Base-by-base conservation (phyloP, 2,329 filamentous ascomycete species). In the Cercospora janseana region DNA sequence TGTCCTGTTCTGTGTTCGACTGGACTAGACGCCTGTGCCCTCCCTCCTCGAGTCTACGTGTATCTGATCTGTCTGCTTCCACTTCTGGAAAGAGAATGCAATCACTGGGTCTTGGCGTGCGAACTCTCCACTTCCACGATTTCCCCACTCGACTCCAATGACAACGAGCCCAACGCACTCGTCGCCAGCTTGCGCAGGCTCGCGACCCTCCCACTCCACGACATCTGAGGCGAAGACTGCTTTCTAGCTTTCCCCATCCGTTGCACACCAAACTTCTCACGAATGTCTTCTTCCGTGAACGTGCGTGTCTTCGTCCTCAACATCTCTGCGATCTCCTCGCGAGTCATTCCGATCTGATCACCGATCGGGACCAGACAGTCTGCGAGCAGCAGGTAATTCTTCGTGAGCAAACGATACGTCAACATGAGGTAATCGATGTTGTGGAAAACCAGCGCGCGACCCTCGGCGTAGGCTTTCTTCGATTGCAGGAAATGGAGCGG, bases 361-460 rank as follows among this genome's bases (percentile, higher is more conserved):
- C 86, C 86, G 29, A 92, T 84, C 0, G 87, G 87, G 10, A 92
- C 84, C 40, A 92, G 66, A 54, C 86, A 85, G 46, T 75, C 75
- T 1, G 87, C 87, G 7, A 92, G 75, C 46, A 83, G 73, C 41
- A 75, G 71, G 60, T 92, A 92, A 63, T 91, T 82, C 67, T 88
- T 88, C 52, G 75, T 75, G 61, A 91, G 62, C 13, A 91, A 69
- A 34, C 78, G 78, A 26, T 87, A 67, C 0, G 87, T 88, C 54
- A 91, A 80, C 76, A 88, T 85, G 44, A 91, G 71, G 65, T 88
- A 92, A 68, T 91, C 87, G 60, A 92, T 88, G 62, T 90, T 83
- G 67, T 86, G 83, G 64, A 92, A 91, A 4, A 90, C 84, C 5
- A 92, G 76, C 0, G 87, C 87, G 15, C 81, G 73, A 62, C 88